Percentiles rank a stretch among this genome's conserved stretches.
Evolutionary conservation across 495 filamentous ascomycete genomes (phyloP).

Genomic region (Saxophila tyrrhenica): DNA sequence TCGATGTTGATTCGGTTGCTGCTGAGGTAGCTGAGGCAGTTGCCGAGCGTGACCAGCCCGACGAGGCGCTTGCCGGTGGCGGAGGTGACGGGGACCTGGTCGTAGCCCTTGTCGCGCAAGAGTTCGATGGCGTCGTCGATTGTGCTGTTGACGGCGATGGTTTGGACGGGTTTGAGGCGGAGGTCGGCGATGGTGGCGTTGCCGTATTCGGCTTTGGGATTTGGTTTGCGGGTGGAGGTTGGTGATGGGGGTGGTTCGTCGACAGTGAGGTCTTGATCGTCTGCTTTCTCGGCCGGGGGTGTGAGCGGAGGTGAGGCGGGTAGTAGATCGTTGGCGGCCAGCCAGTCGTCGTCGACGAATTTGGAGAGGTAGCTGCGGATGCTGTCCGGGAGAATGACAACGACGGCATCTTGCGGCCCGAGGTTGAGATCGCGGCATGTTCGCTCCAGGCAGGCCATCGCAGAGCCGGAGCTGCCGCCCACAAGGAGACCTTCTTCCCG

Average conservation of each 20-base stretch:
- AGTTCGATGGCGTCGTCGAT: constrained; percentile 85
- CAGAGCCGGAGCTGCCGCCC: constrained; percentile 88
- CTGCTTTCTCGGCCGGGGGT: constrained; percentile 15
- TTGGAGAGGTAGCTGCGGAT: constrained; percentile 98
- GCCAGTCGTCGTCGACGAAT: constrained; percentile 97
- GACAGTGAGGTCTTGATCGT: constrained; percentile 9
- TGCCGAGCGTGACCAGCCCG: constrained; percentile 85
- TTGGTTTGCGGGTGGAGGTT: not conserved
- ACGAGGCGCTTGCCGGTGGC: constrained; percentile 57
- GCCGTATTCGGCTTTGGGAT: constrained; percentile 34
- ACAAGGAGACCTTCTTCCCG: constrained; percentile 90
- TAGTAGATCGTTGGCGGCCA: constrained; percentile 85
- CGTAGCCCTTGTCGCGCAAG: constrained; percentile 94
- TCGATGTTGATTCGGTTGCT: constrained; percentile 61
- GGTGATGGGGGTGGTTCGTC: constrained; percentile 5
- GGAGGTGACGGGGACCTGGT: constrained; percentile 84
- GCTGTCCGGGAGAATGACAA: constrained; percentile 87
- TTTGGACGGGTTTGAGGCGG: constrained; percentile 83
- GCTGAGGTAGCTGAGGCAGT: constrained; percentile 81
- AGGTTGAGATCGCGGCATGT: constrained; percentile 59
- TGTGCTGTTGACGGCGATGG: constrained; percentile 52
- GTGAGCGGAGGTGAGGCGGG: constrained; percentile 44
- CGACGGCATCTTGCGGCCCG: constrained; percentile 67
- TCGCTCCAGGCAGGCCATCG: constrained; percentile 72
- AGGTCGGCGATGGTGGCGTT: constrained; percentile 68